phyloP scores from a whole-genome alignment of 2,329 filamentous ascomycete genomes.

The Podosphaera fusca region DNA sequence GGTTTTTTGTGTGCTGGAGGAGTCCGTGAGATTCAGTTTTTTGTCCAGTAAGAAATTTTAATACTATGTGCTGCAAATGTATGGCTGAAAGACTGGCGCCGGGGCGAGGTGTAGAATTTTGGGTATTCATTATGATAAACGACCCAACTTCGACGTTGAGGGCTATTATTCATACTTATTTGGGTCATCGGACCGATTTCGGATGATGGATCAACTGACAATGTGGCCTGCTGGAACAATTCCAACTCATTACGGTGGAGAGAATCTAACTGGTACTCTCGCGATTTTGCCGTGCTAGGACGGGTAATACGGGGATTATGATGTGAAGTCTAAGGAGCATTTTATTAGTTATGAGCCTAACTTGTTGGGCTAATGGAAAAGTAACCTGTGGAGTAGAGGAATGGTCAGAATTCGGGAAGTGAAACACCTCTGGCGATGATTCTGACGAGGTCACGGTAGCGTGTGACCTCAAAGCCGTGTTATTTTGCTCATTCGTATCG shows the following conservation, averaged over 20 bases:
- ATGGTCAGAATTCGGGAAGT: neutral
- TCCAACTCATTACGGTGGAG: neutral
- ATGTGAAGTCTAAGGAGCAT: neutral
- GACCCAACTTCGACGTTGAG: neutral
- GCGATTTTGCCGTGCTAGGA: neutral
- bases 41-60: neutral
- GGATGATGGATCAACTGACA: neutral
- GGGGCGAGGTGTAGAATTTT: neutral
- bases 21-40: neutral
- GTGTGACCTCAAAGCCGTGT: neutral
- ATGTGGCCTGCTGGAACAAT: neutral
- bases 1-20: neutral
- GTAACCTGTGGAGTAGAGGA: neutral
- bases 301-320: neutral
- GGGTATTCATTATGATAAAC: neutral
- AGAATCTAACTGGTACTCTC: neutral
- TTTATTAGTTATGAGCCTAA: neutral
- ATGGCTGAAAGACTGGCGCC: neutral
- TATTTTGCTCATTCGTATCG: neutral
- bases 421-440: neutral
- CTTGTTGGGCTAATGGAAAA: neutral
- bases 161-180: neutral
- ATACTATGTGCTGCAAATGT: neutral
- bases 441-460: neutral
- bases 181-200: neutral